Base-by-base conservation (phyloP, 2,329 filamentous ascomycete genomes). In the Aspergillus spinulosporus region DNA sequence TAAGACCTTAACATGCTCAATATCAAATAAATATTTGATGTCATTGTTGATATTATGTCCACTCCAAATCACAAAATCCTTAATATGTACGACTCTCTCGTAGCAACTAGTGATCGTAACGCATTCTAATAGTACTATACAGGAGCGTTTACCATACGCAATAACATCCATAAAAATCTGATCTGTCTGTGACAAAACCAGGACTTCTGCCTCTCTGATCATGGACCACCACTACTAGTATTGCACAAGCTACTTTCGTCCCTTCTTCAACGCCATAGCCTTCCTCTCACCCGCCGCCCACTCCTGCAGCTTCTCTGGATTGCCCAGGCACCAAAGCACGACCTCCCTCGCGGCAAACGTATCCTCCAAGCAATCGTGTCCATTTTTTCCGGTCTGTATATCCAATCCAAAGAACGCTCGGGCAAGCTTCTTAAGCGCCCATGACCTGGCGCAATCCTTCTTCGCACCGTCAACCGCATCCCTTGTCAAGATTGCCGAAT, bases 311-410 rank as follows among this genome's bases (percentile, higher is more conserved):
- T 31, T 5, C 5, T 26, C n/a, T 4, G 14, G n/a, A 14, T 48
- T 42, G 5, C 26, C n/a, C 26, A 14, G n/a, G 21, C 45, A 43
- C 45, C 44, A 54, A 2, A 54, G 5, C 1, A 49, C 7, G n/a
- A 49, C 36, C 36, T 54, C 52, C 2, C 52, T 8, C 2, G 52
- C 12, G 1, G 36, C 52, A 54, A 43, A 54, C 1, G 37, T 28
- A n/a, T 54, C 52, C 11, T 54, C 52, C 3, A 34, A 4, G 37
- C 52, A 54, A 4, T 49, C 44, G 36, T 54, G 52, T 1, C 52
- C 52, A 5, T 7, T 21, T 1, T 12, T 21, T 2, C 44, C 51
- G 1, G 5, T 32, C 52, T 54, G 52, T 6, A 54, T 49, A 14
- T 43, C 15, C 1, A 15, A 21, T 6, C 2, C 34, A 0, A 40